phyloP scores from a whole-genome alignment of 2,329 filamentous ascomycete genomes.

The Monosporascus sp. region DNA sequence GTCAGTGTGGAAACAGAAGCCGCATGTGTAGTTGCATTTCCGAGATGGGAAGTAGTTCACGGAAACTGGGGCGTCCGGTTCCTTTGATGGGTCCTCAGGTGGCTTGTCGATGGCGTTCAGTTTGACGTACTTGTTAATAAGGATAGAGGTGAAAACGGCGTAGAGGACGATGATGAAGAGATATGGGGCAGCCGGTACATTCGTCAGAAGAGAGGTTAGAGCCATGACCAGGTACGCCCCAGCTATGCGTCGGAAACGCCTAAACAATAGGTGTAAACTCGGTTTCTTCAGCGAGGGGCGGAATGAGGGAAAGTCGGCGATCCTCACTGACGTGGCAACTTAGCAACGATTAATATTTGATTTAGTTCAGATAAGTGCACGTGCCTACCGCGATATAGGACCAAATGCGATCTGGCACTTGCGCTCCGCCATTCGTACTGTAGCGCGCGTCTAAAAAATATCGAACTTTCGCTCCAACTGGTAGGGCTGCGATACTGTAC shows the following conservation, averaged over 20 bases:
- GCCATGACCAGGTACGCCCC: background rate
- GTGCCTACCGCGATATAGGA: background rate
- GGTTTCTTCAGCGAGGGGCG: background rate
- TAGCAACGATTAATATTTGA: background rate
- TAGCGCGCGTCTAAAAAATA: background rate
- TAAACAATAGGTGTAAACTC: background rate
- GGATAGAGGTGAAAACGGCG: background rate
- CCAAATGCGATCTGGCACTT: too few relatives aligned
- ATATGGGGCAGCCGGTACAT: background rate
- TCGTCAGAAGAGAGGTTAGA: background rate
- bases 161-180: background rate
- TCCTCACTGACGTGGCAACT: background rate
- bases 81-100: background rate
- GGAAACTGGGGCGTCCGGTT: constrained; percentile 23
- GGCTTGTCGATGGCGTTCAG: background rate
- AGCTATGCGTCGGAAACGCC: background rate
- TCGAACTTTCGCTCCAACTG: background rate
- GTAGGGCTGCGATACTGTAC: background rate
- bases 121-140: background rate
- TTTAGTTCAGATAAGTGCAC: background rate
- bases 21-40: constrained; percentile 44
- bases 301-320: background rate
- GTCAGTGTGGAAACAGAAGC: constrained; percentile 54
- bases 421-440: background rate
- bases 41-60: constrained; percentile 44